phyloP scores from a whole-genome alignment of 306 rosid species.

The Sechiopsis laciniata region DNA sequence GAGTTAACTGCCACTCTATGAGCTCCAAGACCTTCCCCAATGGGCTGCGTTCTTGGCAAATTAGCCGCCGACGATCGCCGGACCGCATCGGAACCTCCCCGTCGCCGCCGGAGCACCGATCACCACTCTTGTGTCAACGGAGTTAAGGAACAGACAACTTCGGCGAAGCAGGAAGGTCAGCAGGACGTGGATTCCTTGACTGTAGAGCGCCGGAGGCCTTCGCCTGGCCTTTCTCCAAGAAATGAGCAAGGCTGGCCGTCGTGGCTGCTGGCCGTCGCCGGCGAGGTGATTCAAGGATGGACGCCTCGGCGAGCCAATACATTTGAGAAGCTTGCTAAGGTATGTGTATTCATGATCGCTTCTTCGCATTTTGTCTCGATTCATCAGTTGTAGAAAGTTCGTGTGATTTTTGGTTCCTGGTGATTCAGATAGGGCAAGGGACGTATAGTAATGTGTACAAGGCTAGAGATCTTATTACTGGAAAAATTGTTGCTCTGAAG shows the following conservation, averaged over 20 bases:
- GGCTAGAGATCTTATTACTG: constrained; percentile 70
- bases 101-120: constrained; percentile 28
- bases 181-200: constrained; percentile 48
- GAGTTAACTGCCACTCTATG: constrained; percentile 26
- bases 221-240: constrained; percentile 31
- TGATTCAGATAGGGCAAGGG: constrained; percentile 90
- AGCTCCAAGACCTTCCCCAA: constrained; percentile 39
- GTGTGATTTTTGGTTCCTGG: constrained; percentile 2
- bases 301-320: constrained; percentile 91
- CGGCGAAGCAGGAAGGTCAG: constrained; percentile 26
- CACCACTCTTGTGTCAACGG: constrained; percentile 20
- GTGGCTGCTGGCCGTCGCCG: constrained; percentile 85
- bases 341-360: constrained; percentile 29
- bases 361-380: not conserved
- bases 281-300: constrained; percentile 89
- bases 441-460: constrained; percentile 97
- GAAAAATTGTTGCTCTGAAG: constrained; percentile 82
- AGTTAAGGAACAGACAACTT: constrained; percentile 24
- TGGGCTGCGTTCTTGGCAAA: constrained; percentile 85
- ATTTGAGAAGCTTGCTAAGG: constrained; percentile 95
- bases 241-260: constrained; percentile 89
- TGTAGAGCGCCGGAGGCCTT: constrained; percentile 50
- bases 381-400: not conserved
- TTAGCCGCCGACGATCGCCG: constrained; percentile 22
- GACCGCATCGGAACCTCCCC: too few species aligned